phyloP scores from a whole-genome alignment of 306 rosid species.

The Sesbania bispinosa region DNA sequence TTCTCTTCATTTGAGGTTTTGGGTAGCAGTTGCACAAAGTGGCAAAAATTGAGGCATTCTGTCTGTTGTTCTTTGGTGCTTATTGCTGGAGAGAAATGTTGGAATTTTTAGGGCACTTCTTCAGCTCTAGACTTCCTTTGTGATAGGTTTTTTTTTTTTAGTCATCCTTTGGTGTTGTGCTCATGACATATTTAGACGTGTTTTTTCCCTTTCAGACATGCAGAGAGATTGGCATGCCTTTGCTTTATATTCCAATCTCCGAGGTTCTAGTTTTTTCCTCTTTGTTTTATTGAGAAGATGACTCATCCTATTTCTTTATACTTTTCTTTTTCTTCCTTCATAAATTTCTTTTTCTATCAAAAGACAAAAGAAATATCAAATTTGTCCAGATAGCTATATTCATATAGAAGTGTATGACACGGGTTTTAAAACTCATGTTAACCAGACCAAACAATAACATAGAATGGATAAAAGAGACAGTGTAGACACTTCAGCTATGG shows the following conservation, averaged over 20 bases:
- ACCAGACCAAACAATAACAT: neutral
- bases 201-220: neutral
- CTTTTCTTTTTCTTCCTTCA: neutral
- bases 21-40: neutral
- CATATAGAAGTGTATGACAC: neutral
- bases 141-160: neutral
- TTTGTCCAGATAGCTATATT: neutral
- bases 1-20: neutral
- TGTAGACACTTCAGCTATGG: no score
- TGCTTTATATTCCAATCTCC: neutral
- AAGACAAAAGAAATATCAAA: neutral
- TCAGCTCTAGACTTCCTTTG: neutral
- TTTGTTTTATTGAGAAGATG: neutral
- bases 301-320: neutral
- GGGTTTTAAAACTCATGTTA: slow-evolving; percentile 1
- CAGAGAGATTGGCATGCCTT: neutral
- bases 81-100: neutral
- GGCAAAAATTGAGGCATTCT: neutral
- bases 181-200: neutral
- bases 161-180: neutral
- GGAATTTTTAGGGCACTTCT: no score
- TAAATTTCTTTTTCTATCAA: neutral
- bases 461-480: slow-evolving; percentile 3
- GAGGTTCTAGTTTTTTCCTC: neutral
- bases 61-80: neutral